Evolutionary conservation across 352 stramenopile genomes (phyloP), one percentile per base, ranked within the genome.

Genomic region (Phytophthora rubi): DNA sequence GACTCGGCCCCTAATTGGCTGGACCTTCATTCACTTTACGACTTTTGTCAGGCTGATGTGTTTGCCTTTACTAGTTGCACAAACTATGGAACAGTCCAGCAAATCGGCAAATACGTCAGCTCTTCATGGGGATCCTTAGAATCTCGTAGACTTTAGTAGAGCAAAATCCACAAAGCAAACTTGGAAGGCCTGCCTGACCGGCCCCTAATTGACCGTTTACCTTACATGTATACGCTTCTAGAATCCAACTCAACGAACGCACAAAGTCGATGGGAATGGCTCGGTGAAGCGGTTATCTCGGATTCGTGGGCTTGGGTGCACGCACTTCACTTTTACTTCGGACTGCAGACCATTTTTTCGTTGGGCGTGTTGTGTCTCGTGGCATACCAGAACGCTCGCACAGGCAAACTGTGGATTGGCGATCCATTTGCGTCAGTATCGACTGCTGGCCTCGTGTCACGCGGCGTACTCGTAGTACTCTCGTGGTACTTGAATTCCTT

Each of bases 351-450:
- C 37, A 60, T 83, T 2, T 59, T 73, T 16, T 81, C 67, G 1
- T 63, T 81, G 13, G 16, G 71, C 3, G 59, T 82, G n/a, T 51
- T 83, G 6, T 35, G 66, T 13, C 4, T 83, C 6, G 55, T 83
- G 30, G 42, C 57, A 10, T 78, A 73, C 39, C 75, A 66, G 2
- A 83, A 72, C 32, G 2, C 73, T 16, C 60, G 45, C 0, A 54
- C 10, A 1, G 75, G 78, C 10, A 83, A 83, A 44, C 7, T 83
- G 6, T 86, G 78, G 78, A 59, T 86, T 9, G 75, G 78, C 0
- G 78, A 82, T 21, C 73, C 78, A 2, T 85, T 85, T 49, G 75
- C 77, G 10, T 73, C 78, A 6, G 70, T 82, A 18, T 83, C 73
- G 0, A 71, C 42, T 7, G 59, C 54, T 15, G 78, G 18, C 8